Evolutionary conservation across 2,329 filamentous ascomycete genomes (phyloP).

Genomic region (Diaporthe citrichinensis): DNA sequence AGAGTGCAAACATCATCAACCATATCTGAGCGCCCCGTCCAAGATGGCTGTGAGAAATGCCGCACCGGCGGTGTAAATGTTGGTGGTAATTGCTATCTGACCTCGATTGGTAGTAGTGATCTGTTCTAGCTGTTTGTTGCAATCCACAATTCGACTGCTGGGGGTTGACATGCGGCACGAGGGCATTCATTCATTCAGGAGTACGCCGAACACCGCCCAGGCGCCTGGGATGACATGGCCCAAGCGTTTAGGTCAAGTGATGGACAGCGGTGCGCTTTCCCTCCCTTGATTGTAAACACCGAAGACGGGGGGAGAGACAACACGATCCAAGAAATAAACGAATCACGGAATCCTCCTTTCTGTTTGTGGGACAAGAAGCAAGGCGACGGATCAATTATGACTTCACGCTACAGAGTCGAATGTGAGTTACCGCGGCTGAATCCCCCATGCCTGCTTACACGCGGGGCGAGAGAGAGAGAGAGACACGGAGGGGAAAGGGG

Average conservation of each 20-base stretch:
- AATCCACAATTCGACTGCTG: neutral
- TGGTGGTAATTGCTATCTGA: neutral
- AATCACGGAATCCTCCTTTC: neutral
- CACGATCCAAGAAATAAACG: neutral
- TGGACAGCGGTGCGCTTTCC: conserved; percentile 7
- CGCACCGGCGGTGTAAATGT: neutral
- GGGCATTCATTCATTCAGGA: conserved; percentile 1
- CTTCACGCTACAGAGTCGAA: conserved; percentile 78
- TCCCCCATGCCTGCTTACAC: neutral
- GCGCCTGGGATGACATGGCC: conserved; percentile 26
- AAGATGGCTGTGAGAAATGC: neutral
- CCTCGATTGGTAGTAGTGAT: neutral
- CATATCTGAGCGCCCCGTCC: neutral
- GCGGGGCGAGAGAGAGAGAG: neutral
- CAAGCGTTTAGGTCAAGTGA: conserved; percentile 32
- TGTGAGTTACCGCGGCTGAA: conserved; percentile 64
- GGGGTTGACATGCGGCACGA: neutral
- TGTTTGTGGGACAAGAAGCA: conserved; percentile 6
- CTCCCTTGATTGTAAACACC: neutral
- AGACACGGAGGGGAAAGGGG: neutral
- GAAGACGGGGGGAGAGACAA: neutral
- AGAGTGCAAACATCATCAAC: conserved; percentile 34
- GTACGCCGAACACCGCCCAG: conserved; percentile 18
- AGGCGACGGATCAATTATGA: conserved; percentile 59
- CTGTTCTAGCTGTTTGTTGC: neutral